Evolutionary conservation across 371 early-diverging fungal species (phyloP), one percentile per base, ranked within the genome.

Genomic region (Pancytospora philotis): DNA sequence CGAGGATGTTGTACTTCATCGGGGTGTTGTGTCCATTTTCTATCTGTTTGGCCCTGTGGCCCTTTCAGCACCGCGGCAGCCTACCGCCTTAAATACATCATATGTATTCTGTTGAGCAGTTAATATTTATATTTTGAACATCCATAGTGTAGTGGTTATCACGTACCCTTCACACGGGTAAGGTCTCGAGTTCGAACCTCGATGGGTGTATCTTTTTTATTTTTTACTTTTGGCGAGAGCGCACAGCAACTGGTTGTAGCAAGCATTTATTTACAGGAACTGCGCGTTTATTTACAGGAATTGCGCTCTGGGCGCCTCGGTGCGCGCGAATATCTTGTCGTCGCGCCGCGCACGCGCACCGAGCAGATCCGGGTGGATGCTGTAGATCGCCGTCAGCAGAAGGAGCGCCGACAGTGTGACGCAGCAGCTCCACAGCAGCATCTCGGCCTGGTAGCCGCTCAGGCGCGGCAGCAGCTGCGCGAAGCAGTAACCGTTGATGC

Each of bases 111-210:
- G 16, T 45, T 16, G 22, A 45, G 55, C 37, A 53, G 22, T 1
- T 27, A 53, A n/a, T 34, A 31, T 16, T 45, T 45, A 45, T 45
- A 45, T 45, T 25, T 6, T 48, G 41, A 53, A 78, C 71, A 67
- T 63, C 73, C 72, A 68, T 81, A 81, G 81, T 81, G 81, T 81
- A 81, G 81, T 78, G 81, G 81, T 81, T 79, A 81, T 81, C 79
- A 81, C 81, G 79, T 72, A 74, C 73, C 79, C 81, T 79, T 81
- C 75, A 81, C 81, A 81, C 78, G 81, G 79, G 73, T 74, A 74
- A 81, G 81, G 81, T 75, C 81, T 72, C 75, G 79, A 79, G 81
- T 81, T 81, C 79, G 78, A 81, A 59, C 79, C 81, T 79, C 79
- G 75, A 74, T 68, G 73, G 68, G 52, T 70, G 73, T 78, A 81